Base-by-base conservation (phyloP, 805 yeast species). In the Priceomyces melissophilus region DNA sequence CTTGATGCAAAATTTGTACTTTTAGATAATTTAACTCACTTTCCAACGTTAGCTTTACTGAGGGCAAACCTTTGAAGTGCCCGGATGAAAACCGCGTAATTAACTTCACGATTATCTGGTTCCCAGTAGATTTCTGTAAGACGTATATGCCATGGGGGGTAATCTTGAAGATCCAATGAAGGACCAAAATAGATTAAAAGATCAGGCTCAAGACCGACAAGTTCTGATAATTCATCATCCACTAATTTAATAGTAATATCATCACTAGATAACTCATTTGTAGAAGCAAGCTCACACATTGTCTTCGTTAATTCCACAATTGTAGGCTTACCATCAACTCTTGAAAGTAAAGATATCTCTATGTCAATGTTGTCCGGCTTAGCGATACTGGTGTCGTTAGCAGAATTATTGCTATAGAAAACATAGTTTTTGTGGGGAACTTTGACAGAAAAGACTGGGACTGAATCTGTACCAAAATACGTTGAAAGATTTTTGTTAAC, bases 131-230 rank as follows among this genome's bases (percentile, higher is more conserved):
- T 79, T 58, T 93, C 99, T 5, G 89, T 78, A 39, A 95, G 75
- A 47, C 99, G 77, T 28, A 88, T 79, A 57, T 91, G 98, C 99
- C 99, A 93, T 23, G 99, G 99, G 14, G 98, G 98, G 61, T 82
- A 93, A 12, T 96, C 97, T 62, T 89, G 95, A 37, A 93, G 73
- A 58, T 89, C 95, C 47, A 93, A 70, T 10, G 74, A 71, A n/a
- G 97, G 96, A 14, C 88, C 88, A 60, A 91, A 93, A 39, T 86
- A 66, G 25, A 93, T 70, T 36, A 93, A 69, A 47, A 93, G 73
- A 58, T 93, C 99, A 0, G 99, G 98, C 59, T 93, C 99, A n/a
- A 73, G 74, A 1, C 96, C 93, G 11, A 89, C 93, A 39, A 88
- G 69, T 51, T 81, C 87, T 30, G 71, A 70, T 46, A 84, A 69